These are phyloP conservation scores for Suillus ampliporus DNA, from an alignment of 768 basidiomycete species.

Conservation along the genomic window DNA sequence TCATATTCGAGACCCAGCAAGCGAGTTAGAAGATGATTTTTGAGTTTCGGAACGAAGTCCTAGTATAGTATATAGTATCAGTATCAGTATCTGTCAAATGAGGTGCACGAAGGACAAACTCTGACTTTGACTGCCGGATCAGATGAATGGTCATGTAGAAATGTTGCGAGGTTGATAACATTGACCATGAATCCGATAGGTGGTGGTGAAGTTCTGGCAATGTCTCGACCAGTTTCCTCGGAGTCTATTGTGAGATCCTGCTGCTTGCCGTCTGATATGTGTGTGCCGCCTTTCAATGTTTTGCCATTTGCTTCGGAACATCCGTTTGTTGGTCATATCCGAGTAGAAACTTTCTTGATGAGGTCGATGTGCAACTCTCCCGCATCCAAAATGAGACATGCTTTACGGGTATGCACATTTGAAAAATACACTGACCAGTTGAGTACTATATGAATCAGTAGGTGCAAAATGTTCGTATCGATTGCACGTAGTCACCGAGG, in stretches of 20 bases:
- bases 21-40: constrained; percentile 27
- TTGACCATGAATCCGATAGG: constrained; percentile 6
- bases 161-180: not conserved
- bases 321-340: too few relatives aligned
- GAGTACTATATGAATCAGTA: too few relatives aligned
- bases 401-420: too few relatives aligned
- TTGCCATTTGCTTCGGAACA: constrained; percentile 16
- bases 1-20: constrained; percentile 19
- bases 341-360: too few relatives aligned
- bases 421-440: too few relatives aligned
- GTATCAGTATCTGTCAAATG: too few relatives aligned
- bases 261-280: constrained; percentile 5
- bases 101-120: too few relatives aligned
- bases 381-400: too few relatives aligned
- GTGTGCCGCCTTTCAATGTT: constrained; percentile 20
- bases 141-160: not conserved
- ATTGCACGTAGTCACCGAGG: too few relatives aligned
- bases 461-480: too few relatives aligned
- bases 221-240: not conserved
- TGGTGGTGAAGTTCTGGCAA: constrained; percentile 9
- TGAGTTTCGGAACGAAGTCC: constrained; percentile 22
- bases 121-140: constrained; percentile 17
- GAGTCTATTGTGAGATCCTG: not conserved
- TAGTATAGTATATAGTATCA: too few relatives aligned
- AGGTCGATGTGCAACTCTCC: too few relatives aligned